These are phyloP conservation scores for Mycena vitilis DNA, from an alignment of 768 basidiomycete genomes.

Conservation along the genomic window DNA sequence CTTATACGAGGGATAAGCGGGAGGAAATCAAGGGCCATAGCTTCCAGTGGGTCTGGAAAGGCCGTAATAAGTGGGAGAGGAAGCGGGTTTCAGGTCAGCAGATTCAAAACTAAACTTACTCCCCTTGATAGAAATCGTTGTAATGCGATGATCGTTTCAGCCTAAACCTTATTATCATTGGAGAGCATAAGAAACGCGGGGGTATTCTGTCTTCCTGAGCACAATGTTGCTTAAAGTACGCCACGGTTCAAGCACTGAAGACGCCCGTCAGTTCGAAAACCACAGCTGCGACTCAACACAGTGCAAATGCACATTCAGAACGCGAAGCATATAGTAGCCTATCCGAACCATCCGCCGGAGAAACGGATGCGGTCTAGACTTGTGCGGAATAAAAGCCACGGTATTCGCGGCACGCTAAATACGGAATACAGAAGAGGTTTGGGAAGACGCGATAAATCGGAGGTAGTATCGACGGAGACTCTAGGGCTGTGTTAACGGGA, in stretches of 20 bases:
- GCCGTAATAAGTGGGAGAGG: neutral
- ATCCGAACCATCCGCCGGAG: neutral
- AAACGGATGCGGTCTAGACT: neutral
- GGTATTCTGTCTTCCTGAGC: too few species aligned
- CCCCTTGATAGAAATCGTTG: too few species aligned
- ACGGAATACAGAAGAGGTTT: neutral
- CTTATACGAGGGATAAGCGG: conserved; percentile 4
- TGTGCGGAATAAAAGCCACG: neutral
- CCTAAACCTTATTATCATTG: neutral
- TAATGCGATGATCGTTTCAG: neutral
- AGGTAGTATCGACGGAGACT: neutral
- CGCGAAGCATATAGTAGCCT: neutral
- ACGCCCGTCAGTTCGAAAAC: neutral
- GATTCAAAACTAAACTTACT: neutral
- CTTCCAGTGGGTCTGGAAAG: too few species aligned
- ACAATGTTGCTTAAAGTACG: too few species aligned
- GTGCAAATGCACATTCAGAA: neutral
- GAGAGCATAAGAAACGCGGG: neutral
- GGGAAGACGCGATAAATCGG: neutral
- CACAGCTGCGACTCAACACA: neutral
- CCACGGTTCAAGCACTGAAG: too few species aligned
- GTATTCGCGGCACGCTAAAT: neutral
- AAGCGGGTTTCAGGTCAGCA: neutral
- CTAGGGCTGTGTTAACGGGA: too few species aligned
- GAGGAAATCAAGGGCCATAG: neutral